Conservation (phyloP, 768 basidiomycete genomes). For the Lentinula edodes region DNA sequence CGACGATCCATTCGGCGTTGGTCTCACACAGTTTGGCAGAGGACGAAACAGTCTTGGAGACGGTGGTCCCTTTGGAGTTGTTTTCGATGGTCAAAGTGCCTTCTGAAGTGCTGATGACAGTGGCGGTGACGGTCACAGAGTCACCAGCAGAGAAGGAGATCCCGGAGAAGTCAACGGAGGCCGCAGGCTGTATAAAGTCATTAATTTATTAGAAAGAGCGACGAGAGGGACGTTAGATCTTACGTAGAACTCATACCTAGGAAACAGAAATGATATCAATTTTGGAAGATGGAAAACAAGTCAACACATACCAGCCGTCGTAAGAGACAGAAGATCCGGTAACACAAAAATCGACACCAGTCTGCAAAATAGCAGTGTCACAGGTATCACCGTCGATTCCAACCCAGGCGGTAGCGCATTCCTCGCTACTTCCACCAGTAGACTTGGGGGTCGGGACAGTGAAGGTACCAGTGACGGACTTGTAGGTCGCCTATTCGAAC, state of each 20-base stretch:
- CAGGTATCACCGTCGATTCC: conserved; percentile 10
- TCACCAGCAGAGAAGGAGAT: conserved; percentile 7
- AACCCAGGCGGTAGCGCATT: conserved; percentile 9
- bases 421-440: neutral
- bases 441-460: conserved; percentile 5
- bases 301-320: neutral
- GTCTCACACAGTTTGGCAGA: neutral
- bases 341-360: conserved; percentile 8
- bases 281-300: neutral
- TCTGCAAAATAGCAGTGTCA: conserved; percentile 6
- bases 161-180: neutral
- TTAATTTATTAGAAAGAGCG: neutral
- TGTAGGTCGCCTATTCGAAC: conserved; percentile 2
- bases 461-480: conserved; percentile 7
- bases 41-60: neutral
- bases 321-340: neutral
- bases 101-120: neutral
- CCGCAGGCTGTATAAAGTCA: neutral
- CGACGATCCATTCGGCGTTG: conserved; percentile 7
- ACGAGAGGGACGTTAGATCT: neutral
- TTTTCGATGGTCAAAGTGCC: conserved; percentile 8
- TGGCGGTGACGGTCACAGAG: conserved; percentile 6
- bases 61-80: neutral
- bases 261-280: neutral
- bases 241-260: conserved; percentile 3